Conservation (phyloP, 257 asterid species). For the Solanum peruvianum region DNA sequence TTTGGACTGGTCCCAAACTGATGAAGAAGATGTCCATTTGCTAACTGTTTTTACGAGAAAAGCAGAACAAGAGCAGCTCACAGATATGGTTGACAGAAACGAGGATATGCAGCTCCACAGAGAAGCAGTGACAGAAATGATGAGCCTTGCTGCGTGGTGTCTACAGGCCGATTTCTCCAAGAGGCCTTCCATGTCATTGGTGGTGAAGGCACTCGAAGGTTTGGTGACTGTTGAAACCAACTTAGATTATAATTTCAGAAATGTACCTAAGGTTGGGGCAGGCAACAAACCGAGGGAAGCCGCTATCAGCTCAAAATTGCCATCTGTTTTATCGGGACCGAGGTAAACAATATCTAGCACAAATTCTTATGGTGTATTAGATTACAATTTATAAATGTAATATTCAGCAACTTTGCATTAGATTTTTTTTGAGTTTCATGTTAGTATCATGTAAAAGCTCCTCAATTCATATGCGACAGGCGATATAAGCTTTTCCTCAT, state of each 20-base stretch:
- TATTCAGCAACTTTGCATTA: background rate
- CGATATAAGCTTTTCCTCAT: background rate
- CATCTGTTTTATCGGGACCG: background rate
- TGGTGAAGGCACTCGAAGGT: background rate
- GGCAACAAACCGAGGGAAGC: background rate
- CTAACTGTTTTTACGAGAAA: background rate
- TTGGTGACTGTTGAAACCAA: background rate
- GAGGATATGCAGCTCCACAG: background rate
- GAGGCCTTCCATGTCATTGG: background rate
- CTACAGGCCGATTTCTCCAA: background rate
- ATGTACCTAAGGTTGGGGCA: background rate
- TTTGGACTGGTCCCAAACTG: background rate
- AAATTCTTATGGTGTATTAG: background rate
- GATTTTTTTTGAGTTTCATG: background rate
- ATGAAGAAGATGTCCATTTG: background rate
- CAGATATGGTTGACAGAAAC: background rate
- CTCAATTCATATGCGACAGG: background rate
- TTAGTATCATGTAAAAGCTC: background rate
- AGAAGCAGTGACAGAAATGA: background rate
- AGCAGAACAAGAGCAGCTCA: background rate
- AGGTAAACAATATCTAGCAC: background rate
- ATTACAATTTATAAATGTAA: background rate
- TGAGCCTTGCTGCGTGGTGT: background rate
- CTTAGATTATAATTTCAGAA: background rate
- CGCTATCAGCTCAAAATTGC: background rate